Percentiles rank a stretch among this genome's conserved stretches.
Evolutionary conservation across 768 basidiomycete genomes (phyloP).

Genomic region (Tephrocybe sp.): DNA sequence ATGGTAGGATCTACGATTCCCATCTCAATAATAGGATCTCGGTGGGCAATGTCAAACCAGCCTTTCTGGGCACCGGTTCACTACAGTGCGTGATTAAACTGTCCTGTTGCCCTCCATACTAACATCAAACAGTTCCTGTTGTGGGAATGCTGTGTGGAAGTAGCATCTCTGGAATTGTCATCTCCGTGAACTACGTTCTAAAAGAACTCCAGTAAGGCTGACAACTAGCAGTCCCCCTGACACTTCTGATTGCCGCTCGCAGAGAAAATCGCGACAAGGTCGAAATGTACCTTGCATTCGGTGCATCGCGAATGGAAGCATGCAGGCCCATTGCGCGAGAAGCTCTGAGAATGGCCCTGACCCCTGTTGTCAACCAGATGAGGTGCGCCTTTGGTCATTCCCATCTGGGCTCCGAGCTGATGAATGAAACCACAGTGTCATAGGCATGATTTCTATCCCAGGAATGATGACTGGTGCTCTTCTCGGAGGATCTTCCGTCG

Average conservation of each 20-base stretch:
- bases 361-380: conserved; percentile 85
- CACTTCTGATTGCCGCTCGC: not conserved
- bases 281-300: conserved; percentile 83
- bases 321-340: conserved; percentile 76
- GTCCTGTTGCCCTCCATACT: not conserved
- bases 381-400: conserved; percentile 39
- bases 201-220: conserved; percentile 70
- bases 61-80: conserved; percentile 87
- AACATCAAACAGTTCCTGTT: conserved; percentile 56
- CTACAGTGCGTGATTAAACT: conserved; percentile 50
- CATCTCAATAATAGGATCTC: conserved; percentile 71
- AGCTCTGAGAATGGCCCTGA: conserved; percentile 74
- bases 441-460: conserved; percentile 76
- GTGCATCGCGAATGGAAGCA: conserved; percentile 81
- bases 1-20: conserved; percentile 80
- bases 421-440: conserved; percentile 41
- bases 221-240: not conserved
- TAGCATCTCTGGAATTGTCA: conserved; percentile 73
- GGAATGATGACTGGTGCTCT: conserved; percentile 95
- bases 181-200: conserved; percentile 67
- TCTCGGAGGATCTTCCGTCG: conserved; percentile 79
- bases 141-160: conserved; percentile 86
- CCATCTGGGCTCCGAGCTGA: not conserved
- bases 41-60: conserved; percentile 69
- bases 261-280: conserved; percentile 85